Base-by-base conservation (phyloP, 1,139 yeast species). In the Spencermartinsiella ligniputridi region DNA sequence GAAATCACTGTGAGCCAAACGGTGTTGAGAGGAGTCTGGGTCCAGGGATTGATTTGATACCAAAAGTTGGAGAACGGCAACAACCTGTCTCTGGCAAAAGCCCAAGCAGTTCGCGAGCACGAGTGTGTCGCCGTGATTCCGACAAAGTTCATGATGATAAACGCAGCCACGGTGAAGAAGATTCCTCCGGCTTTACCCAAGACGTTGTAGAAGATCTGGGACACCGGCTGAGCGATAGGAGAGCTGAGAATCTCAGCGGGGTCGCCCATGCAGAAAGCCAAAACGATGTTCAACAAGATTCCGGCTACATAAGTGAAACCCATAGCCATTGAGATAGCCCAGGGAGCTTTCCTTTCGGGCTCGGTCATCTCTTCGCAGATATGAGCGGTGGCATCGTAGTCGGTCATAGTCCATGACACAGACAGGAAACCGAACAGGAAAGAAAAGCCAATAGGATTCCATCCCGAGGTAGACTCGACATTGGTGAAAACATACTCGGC, bases 331-430 rank as follows among this genome's bases (percentile, higher is more conserved):
- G 79, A 76, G 51, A 81, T 81, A 21, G 86, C 86, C 48, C 73
- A 69, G 17, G 88, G 87, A 9, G 83, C 82, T 3, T 83, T 80
- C 19, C 65, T 64, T n/a, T 74, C 70, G 2, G 88, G 85, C 57
- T 81, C 79, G 33, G 79, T 66, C 60, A 84, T 78, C 57, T 81
- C 88, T 61, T 83, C 90, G 21, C 85, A 74, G 42, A 83, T 67
- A 58, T 83, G 89, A 67, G 81, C 82, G 0, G 89, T 84, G 17
- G 85, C 77, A 59, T 83, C 89, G 56, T 79, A 81, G 24, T 88
- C 89, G 35, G 83, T 75, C 83, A 82, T 81, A 19, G 84, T 78
- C 89, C 89, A 83, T 54, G 81, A 78, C 39, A 76, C 81, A 21
- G 87, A 83, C 58, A 81, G 65, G 61, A 81, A 81, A 13, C 80